Percentiles rank a stretch among this genome's conserved stretches.
Evolutionary conservation across 257 asterid species (phyloP).

Genomic region (Knoxia roxburghii): DNA sequence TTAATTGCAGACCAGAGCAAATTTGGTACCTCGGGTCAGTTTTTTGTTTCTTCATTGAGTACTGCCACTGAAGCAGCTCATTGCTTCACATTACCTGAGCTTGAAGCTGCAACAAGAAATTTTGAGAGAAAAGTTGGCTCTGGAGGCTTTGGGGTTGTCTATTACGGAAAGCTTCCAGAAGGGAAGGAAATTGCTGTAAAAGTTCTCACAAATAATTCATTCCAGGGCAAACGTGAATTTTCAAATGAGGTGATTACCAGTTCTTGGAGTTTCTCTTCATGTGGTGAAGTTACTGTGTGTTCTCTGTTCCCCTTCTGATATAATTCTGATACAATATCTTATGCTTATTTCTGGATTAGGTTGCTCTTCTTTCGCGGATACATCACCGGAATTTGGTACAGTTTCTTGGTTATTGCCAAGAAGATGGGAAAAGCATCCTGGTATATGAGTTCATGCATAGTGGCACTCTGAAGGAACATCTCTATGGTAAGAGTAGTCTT

Average conservation of each 20-base stretch:
- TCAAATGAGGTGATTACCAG: conserved; percentile 67
- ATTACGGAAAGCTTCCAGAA: conserved; percentile 73
- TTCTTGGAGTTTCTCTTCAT: not conserved
- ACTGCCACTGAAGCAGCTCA: conserved; percentile 78
- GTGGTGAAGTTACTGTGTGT: not conserved
- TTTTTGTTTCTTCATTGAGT: conserved; percentile 45
- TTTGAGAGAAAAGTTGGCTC: conserved; percentile 81
- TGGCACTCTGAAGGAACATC: conserved; percentile 95
- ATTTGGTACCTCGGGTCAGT: conserved; percentile 34
- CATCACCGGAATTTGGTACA: conserved; percentile 96
- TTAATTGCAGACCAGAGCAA: conserved; percentile 37
- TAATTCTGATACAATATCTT: not conserved
- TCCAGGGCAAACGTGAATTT: conserved; percentile 92
- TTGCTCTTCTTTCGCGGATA: conserved; percentile 95
- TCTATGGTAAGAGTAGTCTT: conserved; percentile 47
- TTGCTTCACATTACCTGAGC: conserved; percentile 70
- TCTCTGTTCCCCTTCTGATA: not conserved
- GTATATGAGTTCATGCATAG: conserved; percentile 95
- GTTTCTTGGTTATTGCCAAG: conserved; percentile 96
- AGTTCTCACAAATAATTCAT: conserved; percentile 74
- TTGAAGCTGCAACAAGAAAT: conserved; percentile 72
- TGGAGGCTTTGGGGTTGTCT: conserved; percentile 94
- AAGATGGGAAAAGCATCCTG: conserved; percentile 81
- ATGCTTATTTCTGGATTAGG: conserved; percentile 41
- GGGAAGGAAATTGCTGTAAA: conserved; percentile 95